Base-by-base conservation (phyloP, 2,329 filamentous ascomycete species). In the Hortaea werneckii region DNA sequence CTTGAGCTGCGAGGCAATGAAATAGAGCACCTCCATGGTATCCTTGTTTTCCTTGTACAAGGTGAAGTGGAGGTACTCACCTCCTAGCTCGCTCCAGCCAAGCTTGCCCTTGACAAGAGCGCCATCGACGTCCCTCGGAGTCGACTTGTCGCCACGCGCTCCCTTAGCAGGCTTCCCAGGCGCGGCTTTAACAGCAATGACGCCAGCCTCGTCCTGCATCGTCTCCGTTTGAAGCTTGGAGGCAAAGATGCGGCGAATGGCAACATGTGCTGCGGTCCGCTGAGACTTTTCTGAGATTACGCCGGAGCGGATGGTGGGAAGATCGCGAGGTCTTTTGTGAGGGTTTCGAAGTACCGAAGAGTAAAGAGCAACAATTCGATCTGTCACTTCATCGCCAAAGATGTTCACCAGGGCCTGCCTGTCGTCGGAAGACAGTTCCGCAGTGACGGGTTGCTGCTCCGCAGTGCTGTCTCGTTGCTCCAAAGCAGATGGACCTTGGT, bases 41-140 rank as follows among this genome's bases (percentile, higher is more conserved):
- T 95, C 89, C 61, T 90, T 89, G 68, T 95, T 95, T 68, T 95
- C 89, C 68, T 95, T 95, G 77, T 90, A 94, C 43, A 95, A 73
- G 0, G 86, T 90, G 64, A 95, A 94, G 64, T 95, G 88, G 10
- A 95, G 70, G 63, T 87, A 92, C 41, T 88, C 83, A 12, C 85
- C 87, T n/a, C 75, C 81, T 37, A 82, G 69, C 53, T 84, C 80
- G 44, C 79, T 69, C 80, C 80, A 85, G 43, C 69, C 72, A 32
- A 77, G 57, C 54, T 74, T 76, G 39, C 69, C 66, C 42, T 41
- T 53, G 43, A 29, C 46, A 41, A 43, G 49, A 45, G 37, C 51
- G 49, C 52, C 50, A 40, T 55, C 50, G 11, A 29, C 40, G 39
- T 47, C 46, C 44, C 29, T 47, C 41, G 40, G 48, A 45, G 37